phyloP scores from a whole-genome alignment of 1,284 basidiomycete genomes.

The Trametes sp. region DNA sequence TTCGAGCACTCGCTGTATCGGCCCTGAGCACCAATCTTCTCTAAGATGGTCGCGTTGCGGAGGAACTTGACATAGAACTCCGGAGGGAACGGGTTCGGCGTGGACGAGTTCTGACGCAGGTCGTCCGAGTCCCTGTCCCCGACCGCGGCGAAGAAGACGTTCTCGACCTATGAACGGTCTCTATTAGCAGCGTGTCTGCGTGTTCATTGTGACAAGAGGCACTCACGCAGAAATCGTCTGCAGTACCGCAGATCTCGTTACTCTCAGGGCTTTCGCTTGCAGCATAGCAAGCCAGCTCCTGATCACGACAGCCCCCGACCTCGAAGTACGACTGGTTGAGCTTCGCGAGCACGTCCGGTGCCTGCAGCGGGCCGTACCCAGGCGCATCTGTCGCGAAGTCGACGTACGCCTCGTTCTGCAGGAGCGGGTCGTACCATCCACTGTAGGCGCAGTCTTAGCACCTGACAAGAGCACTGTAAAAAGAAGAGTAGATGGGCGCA shows the following conservation, averaged over 20 bases:
- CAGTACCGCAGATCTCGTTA: conserved; percentile 55
- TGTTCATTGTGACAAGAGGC: neutral
- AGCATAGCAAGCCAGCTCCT: conserved; percentile 60
- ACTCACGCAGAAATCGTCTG: conserved; percentile 65
- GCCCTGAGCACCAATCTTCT: conserved; percentile 59
- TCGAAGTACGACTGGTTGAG: conserved; percentile 58
- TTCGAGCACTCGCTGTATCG: conserved; percentile 57
- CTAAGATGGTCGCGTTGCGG: conserved; percentile 42
- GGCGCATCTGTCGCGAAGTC: conserved; percentile 67
- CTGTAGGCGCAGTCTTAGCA: conserved; percentile 41
- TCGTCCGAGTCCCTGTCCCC: conserved; percentile 62
- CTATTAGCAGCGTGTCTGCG: neutral
- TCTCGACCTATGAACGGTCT: conserved; percentile 46
- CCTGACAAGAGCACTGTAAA: neutral
- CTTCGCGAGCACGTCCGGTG: conserved; percentile 50
- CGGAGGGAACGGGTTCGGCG: conserved; percentile 57
- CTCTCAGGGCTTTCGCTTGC: conserved; percentile 55
- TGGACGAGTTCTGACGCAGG: conserved; percentile 60
- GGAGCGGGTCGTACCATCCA: conserved; percentile 71
- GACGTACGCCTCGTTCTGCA: conserved; percentile 68
- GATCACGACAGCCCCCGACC: conserved; percentile 57
- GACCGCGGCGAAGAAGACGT: conserved; percentile 58
- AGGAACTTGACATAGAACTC: conserved; percentile 61
- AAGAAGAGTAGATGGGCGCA: conserved; percentile 24
- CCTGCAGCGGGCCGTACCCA: conserved; percentile 68